Conservation (phyloP, 176 grass and related monocot genomes). For the Triticum urartu region DNA sequence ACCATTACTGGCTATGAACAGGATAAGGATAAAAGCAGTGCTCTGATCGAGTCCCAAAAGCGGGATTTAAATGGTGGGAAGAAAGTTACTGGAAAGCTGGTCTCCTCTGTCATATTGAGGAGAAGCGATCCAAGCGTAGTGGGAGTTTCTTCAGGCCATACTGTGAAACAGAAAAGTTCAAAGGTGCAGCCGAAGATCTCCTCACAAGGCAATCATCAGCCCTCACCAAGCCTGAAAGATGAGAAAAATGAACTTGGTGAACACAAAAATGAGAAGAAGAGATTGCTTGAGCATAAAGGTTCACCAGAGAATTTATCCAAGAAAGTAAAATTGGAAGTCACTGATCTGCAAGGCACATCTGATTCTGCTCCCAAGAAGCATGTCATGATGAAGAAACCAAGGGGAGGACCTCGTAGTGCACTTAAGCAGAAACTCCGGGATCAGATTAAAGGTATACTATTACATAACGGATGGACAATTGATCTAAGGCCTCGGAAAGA, state of each 20-base stretch:
- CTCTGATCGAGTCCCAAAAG: not conserved
- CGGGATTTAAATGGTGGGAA: slow-evolving; percentile 34
- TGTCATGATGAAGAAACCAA: slow-evolving; percentile 42
- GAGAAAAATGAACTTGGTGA: slow-evolving; percentile 18
- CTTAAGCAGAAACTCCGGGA: slow-evolving; percentile 75
- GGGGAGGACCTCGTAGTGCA: slow-evolving; percentile 38
- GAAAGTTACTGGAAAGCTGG: slow-evolving; percentile 34
- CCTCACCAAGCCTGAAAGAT: slow-evolving; percentile 21
- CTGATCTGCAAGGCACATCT: slow-evolving; percentile 27
- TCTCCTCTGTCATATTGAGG: slow-evolving; percentile 42
- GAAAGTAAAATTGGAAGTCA: slow-evolving; percentile 39
- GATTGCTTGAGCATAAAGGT: slow-evolving; percentile 54
- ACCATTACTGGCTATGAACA: not conserved
- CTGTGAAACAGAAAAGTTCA: slow-evolving; percentile 29
- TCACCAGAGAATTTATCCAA: slow-evolving; percentile 43
- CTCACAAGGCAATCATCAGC: slow-evolving; percentile 6
- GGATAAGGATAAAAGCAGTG: slow-evolving; percentile 26
- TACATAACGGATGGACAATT: slow-evolving; percentile 82
- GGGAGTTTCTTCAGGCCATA: slow-evolving; percentile 45
- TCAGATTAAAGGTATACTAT: slow-evolving; percentile 70
- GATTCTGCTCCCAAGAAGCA: slow-evolving; percentile 24
- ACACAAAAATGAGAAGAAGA: slow-evolving; percentile 46
- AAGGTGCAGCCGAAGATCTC: slow-evolving; percentile 36
- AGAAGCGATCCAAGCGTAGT: slow-evolving; percentile 57
- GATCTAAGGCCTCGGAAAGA: slow-evolving; percentile 66